phyloP scores from a whole-genome alignment of 2,329 filamentous ascomycete species.

The Penicillium vulpinum region DNA sequence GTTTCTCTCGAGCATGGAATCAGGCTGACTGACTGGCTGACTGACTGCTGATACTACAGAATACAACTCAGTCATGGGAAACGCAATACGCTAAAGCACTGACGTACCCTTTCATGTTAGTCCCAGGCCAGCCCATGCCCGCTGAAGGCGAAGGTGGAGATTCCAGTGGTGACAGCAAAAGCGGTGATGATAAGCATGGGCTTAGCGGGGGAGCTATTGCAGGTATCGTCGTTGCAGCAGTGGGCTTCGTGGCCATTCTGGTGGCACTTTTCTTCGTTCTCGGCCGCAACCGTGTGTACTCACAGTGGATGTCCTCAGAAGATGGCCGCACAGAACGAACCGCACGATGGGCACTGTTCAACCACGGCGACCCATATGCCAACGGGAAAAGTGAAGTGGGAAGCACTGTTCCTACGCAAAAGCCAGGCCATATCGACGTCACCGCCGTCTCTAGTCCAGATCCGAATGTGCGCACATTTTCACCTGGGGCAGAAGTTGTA shows the following conservation, averaged over 20 bases:
- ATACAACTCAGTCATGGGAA: conserved; percentile 51
- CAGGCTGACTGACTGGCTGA: no score
- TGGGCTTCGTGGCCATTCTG: conserved; percentile 50
- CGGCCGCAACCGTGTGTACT: conserved; percentile 37
- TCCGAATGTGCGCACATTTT: conserved; percentile 7
- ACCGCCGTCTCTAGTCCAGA: conserved; percentile 11
- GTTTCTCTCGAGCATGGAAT: background rate
- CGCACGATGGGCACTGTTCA: conserved; percentile 34
- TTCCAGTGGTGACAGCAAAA: background rate
- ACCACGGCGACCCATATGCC: conserved; percentile 9
- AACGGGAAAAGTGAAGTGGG: conserved; percentile 21
- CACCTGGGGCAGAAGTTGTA: background rate
- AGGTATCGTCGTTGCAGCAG: conserved; percentile 58
- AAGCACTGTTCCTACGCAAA: conserved; percentile 2
- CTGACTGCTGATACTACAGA: conserved; percentile 32
- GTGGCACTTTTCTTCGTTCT: conserved; percentile 44
- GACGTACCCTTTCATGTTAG: conserved; percentile 54
- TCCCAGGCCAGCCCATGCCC: conserved; percentile 58
- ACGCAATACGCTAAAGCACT: conserved; percentile 51
- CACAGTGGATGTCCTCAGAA: conserved; percentile 36
- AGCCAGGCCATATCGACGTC: conserved; percentile 5
- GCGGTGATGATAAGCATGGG: background rate
- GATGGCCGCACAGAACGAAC: conserved; percentile 36
- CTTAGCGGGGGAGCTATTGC: conserved; percentile 56
- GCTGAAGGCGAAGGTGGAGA: conserved; percentile 51